These are phyloP conservation scores for Vanrija pseudolonga DNA, from an alignment of 1,284 basidiomycete genomes.

Conservation along the genomic window DNA sequence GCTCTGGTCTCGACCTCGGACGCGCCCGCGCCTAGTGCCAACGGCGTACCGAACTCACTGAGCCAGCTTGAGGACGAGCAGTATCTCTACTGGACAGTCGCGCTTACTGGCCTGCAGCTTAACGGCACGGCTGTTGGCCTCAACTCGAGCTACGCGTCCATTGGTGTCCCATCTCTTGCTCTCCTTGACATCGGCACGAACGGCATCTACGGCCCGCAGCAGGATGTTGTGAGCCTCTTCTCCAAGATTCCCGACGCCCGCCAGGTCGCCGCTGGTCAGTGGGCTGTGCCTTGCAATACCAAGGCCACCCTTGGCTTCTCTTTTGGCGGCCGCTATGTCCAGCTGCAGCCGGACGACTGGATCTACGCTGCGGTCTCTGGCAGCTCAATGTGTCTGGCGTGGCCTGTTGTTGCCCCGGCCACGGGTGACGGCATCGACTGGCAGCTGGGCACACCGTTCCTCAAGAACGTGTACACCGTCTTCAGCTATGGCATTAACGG, in stretches of 20 bases:
- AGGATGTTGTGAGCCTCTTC: constrained; percentile 71
- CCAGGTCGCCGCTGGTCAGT: constrained; percentile 66
- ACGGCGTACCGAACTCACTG: constrained; percentile 1
- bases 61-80: constrained; percentile 30
- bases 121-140: constrained; percentile 60
- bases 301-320: constrained; percentile 63
- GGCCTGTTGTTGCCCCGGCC: constrained; percentile 68
- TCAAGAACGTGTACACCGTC: constrained; percentile 75
- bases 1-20: neutral
- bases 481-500: constrained; percentile 52
- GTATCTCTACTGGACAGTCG: constrained; percentile 77
- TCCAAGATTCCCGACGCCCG: constrained; percentile 61
- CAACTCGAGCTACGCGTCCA: constrained; percentile 63
- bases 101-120: constrained; percentile 61
- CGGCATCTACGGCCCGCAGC: constrained; percentile 75
- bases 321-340: constrained; percentile 63
- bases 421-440: constrained; percentile 77
- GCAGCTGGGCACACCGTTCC: constrained; percentile 78
- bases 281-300: constrained; percentile 76
- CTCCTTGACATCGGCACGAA: constrained; percentile 73
- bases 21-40: neutral
- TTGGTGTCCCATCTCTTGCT: constrained; percentile 61
- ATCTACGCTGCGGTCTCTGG: constrained; percentile 68
- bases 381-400: constrained; percentile 70
- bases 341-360: constrained; percentile 75